Base-by-base conservation (phyloP, 1,284 basidiomycete species). In the Neolentinus lepideus region DNA sequence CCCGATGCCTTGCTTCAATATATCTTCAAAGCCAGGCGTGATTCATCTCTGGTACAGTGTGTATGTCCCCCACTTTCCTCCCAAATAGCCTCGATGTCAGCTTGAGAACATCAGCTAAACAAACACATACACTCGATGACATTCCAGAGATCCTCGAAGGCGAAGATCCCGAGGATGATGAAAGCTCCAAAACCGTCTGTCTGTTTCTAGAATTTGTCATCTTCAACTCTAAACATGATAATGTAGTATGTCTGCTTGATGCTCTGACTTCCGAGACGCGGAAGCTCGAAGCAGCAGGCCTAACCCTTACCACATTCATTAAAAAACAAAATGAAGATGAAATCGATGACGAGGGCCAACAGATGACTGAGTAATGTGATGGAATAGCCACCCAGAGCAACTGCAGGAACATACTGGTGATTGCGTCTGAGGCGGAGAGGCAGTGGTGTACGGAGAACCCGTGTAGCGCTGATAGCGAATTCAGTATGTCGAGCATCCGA, bases 131-230 rank as follows among this genome's bases (percentile, higher is more conserved):
- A 6, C 10, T 21, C 47, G 54, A 27, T 14, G 52, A 51, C 19
- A 16, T 55, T 9, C 29, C 33, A 4, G 62, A 61, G 36, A 54
- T 59, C 14, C 55, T 63, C 16, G 27, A 58, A 11, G 62, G 60
- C n/a, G 62, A 63, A 52, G 62, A 61, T 27, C 33, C 45, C 2
- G 47, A 48, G 26, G 57, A 60, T 29, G 24, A 33, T 27, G 51
- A 51, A 8, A 29, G 6, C 8, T 6, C 22, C 21, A 50, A 50
- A 50, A 8, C 47, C 14, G 27, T 50, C 47, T 21, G 47, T 3
- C 14, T 50, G 16, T n/a, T 50, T 25, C 6, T 29, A 16, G 47
- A 50, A 6, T 50, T 50, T n/a, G 27, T 29, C 12, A 50, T 52
- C 8, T 33, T 38, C 27, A 26, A 38, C n/a, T 9, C 38, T 4